phyloP scores from a whole-genome alignment of 1,139 yeast genomes.

The Zygosaccharomyces sapae region DNA sequence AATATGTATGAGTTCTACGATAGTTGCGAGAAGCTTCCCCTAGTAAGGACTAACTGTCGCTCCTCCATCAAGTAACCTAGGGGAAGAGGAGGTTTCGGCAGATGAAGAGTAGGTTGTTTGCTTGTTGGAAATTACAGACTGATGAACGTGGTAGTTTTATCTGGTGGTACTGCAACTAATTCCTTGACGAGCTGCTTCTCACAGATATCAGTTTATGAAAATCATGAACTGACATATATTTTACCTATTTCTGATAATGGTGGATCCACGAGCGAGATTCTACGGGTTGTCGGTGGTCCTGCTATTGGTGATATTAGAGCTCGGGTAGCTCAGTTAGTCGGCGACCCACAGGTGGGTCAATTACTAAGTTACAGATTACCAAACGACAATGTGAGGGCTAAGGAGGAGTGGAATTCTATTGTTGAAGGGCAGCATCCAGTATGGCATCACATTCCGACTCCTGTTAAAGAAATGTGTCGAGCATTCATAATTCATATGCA shows the following conservation, averaged over 20 bases:
- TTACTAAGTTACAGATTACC: conserved; percentile 63
- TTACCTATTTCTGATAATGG: conserved; percentile 91
- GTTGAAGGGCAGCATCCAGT: conserved; percentile 74
- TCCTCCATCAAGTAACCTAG: not conserved
- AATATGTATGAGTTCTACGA: not conserved
- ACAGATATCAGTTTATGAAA: conserved; percentile 37
- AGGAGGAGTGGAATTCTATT: conserved; percentile 66
- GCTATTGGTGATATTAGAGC: conserved; percentile 93
- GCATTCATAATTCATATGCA: conserved; percentile 77
- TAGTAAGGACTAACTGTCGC: not conserved
- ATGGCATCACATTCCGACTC: conserved; percentile 60
- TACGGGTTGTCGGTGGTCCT: conserved; percentile 90
- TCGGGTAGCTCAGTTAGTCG: conserved; percentile 66
- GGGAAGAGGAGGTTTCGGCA: not conserved
- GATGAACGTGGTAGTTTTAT: conserved; percentile 45
- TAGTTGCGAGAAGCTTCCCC: not conserved
- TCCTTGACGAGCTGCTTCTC: conserved; percentile 55
- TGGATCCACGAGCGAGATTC: conserved; percentile 86
- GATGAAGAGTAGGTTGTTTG: not conserved
- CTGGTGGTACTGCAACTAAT: conserved; percentile 79
- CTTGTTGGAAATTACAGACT: no score
- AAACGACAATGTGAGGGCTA: conserved; percentile 50
- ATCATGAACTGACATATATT: conserved; percentile 50
- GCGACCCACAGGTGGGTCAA: conserved; percentile 39
- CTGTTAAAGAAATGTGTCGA: conserved; percentile 68